Evolutionary conservation across 768 basidiomycete species (phyloP), one percentile per base, ranked within the genome.

Genomic region (Suillus lakei): DNA sequence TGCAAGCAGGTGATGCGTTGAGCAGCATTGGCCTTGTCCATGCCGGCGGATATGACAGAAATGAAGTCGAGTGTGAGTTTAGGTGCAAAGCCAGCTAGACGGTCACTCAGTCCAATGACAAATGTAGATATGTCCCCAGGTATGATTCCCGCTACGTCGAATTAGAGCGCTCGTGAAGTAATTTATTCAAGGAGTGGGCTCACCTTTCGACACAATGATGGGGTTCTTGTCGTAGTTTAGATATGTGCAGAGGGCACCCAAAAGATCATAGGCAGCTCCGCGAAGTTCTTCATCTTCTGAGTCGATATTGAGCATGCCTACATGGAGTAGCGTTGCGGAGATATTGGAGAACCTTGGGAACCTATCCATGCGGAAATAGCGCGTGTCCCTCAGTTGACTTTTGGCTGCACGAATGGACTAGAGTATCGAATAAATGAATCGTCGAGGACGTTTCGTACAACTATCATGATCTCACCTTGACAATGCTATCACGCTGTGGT

Each of bases 31-130:
- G 79, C 76, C 69, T 79, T 81, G 78, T 83, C 71, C 82, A 92
- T 87, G 3, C 88, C 85, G 0, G 84, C 84, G 38, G 86, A 86
- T 34, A 96, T 92, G 76, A 96, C 95, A n/a, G 89, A 86, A 61
- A 96, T 81, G 77, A 97, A 93, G 76, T 97, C 95, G 21, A 97
- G 80, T 0, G 95, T 96, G 38, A 97, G 80, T 39, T 92, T 86
- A 13, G 95, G 94, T n/a, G 86, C 87, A 70, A 89, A 89, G 2
- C 80, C 81, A 3, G 93, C 87, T 18, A 95, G 78, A 50, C 84
- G 85, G 66, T 91, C 91, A 75, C 93, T 95, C 50, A 95, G 76
- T 59, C 83, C 81, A 10, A 82, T 76, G 28, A 90, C 85, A 66
- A 92, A 91, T 1, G 87, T 79, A 56, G 81, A 81, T 15, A 87